These are phyloP conservation scores for Bryopsis sp. DNA, from an alignment of 139 green algal species.

Conservation along the genomic window DNA sequence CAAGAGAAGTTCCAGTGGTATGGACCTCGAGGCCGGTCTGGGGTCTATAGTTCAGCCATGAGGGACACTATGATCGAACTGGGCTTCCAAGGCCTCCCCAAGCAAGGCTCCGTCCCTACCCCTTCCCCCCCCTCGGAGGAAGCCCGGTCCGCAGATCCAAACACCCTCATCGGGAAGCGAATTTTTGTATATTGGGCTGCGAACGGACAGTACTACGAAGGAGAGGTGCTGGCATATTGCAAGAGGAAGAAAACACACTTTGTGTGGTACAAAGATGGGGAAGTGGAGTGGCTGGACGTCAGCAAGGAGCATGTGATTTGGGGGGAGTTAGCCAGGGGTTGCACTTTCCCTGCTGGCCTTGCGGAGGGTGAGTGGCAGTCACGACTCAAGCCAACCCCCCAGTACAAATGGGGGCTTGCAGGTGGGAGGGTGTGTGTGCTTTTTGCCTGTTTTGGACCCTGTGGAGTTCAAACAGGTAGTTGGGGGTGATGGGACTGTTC, in stretches of 20 bases:
- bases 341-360: constrained; percentile 20
- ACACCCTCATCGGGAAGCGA: constrained; percentile 20
- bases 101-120: neutral
- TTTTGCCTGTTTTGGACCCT: too few species aligned
- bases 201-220: constrained; percentile 27
- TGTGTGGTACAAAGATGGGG: constrained; percentile 53
- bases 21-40: constrained; percentile 4
- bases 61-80: constrained; percentile 7
- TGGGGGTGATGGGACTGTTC: too few species aligned
- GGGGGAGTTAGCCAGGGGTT: constrained; percentile 17
- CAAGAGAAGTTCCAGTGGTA: constrained; percentile 22
- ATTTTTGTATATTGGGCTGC: constrained; percentile 41
- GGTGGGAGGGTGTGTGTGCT: too few species aligned
- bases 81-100: neutral
- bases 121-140: neutral
- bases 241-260: constrained; percentile 24
- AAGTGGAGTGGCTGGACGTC: constrained; percentile 60
- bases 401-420: too few species aligned
- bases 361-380: constrained; percentile 19
- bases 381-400: too few species aligned
- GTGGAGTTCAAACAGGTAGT: too few species aligned
- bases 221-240: constrained; percentile 39
- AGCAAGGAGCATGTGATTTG: constrained; percentile 38
- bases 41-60: constrained; percentile 18
- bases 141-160: neutral